These are phyloP conservation scores for Ambrosia artemisiifolia DNA, from an alignment of 129 eudicot genomes.

Conservation along the genomic window DNA sequence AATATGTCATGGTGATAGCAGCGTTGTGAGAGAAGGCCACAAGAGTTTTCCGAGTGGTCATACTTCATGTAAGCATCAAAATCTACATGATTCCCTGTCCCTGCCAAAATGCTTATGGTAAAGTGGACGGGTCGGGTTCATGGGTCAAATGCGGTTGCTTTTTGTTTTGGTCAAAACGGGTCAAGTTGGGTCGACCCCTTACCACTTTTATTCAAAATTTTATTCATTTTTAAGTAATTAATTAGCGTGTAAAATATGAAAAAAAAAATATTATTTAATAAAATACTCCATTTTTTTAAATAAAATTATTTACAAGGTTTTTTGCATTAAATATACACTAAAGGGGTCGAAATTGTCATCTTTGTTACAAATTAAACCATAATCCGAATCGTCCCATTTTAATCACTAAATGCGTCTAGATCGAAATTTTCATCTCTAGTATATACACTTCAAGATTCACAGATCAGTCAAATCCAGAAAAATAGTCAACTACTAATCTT, in stretches of 20 bases:
- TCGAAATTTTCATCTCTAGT: not conserved
- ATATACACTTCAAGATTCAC: not conserved
- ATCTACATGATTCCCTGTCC: not conserved
- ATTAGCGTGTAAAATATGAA: not conserved
- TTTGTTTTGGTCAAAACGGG: not conserved
- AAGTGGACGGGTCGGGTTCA: not conserved
- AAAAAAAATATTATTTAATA: not conserved
- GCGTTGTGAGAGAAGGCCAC: slow-evolving; percentile 41
- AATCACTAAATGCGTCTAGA: not conserved
- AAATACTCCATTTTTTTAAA: not conserved
- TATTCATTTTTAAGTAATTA: not conserved
- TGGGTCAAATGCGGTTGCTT: not conserved
- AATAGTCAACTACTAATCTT: not conserved
- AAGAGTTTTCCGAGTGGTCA: slow-evolving; percentile 62
- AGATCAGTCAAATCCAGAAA: not conserved
- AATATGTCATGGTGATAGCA: slow-evolving; percentile 43
- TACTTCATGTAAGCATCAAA: slow-evolving; percentile 43
- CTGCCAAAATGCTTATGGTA: not conserved
- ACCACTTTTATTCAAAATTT: not conserved
- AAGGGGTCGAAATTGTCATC: not conserved
- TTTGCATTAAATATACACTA: not conserved
- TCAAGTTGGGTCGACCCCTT: not conserved
- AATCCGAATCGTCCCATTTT: not conserved
- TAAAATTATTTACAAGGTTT: not conserved
- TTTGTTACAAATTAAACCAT: not conserved